These are phyloP conservation scores for Lactarius trivialis DNA, from an alignment of 768 basidiomycete genomes.

Conservation along the genomic window DNA sequence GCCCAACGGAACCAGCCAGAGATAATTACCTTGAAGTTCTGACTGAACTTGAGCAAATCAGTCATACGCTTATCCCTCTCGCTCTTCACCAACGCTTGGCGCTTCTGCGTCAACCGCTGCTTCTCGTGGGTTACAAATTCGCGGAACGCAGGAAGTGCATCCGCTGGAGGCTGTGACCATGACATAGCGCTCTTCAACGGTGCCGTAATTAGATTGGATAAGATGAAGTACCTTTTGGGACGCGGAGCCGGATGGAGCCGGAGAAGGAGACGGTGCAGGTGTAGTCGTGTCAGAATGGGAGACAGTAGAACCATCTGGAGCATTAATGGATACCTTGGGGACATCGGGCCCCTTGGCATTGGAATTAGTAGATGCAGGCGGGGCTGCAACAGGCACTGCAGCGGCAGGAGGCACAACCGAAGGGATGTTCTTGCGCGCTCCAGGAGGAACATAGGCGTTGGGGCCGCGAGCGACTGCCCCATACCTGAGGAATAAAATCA, in stretches of 20 bases:
- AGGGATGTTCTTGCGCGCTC: slow-evolving; percentile 54
- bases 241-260: slow-evolving; percentile 43
- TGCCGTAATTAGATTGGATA: background rate
- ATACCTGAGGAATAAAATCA: slow-evolving; percentile 50
- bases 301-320: slow-evolving; percentile 59
- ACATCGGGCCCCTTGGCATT: slow-evolving; percentile 39
- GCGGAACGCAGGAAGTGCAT: slow-evolving; percentile 79
- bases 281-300: slow-evolving; percentile 36
- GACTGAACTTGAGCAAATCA: slow-evolving; percentile 88
- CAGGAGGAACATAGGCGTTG: slow-evolving; percentile 92
- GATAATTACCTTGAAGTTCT: slow-evolving; percentile 79
- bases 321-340: slow-evolving; percentile 72
- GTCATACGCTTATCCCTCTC: slow-evolving; percentile 95
- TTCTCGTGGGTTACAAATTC: slow-evolving; percentile 91
- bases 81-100: slow-evolving; percentile 79
- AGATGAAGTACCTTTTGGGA: slow-evolving; percentile 43
- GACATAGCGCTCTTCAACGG: slow-evolving; percentile 10
- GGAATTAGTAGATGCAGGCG: slow-evolving; percentile 30
- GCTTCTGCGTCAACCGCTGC: slow-evolving; percentile 84
- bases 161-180: slow-evolving; percentile 51
- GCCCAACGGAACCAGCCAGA: background rate
- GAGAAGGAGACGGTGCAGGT: slow-evolving; percentile 50
- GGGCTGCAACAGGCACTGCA: slow-evolving; percentile 22
- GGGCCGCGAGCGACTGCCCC: slow-evolving; percentile 84
- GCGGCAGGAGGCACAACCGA: slow-evolving; percentile 1